phyloP scores from a whole-genome alignment of 305 asterid species.

The Solanum hybrid region DNA sequence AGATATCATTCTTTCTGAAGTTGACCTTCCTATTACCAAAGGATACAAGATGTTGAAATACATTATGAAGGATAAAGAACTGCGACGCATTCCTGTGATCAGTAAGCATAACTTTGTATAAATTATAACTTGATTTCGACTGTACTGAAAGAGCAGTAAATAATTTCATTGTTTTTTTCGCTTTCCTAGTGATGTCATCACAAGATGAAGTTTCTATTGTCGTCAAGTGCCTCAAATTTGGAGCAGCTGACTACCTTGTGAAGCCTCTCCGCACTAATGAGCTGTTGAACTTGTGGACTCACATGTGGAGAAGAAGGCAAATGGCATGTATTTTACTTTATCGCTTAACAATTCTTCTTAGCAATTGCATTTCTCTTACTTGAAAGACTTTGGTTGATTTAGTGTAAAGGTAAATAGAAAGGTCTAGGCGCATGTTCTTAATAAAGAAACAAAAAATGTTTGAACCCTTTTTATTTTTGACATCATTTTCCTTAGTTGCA shows the following conservation, averaged over 20 bases:
- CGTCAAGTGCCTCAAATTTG: conserved; percentile 88
- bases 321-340: conserved; percentile 33
- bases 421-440: not conserved
- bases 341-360: not conserved
- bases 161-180: not conserved
- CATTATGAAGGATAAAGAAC: conserved; percentile 61
- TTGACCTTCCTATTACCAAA: conserved; percentile 75
- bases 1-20: conserved; percentile 76
- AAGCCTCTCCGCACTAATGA: conserved; percentile 94
- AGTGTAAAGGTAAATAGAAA: not conserved
- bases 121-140: not conserved
- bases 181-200: conserved; percentile 87
- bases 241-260: conserved; percentile 99
- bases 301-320: conserved; percentile 96
- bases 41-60: conserved; percentile 66
- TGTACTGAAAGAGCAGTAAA: not conserved
- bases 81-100: conserved; percentile 71
- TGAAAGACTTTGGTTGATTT: not conserved
- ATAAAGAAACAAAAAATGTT: not conserved
- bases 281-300: conserved; percentile 94
- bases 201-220: conserved; percentile 77
- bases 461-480: not conserved
- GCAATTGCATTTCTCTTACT: not conserved
- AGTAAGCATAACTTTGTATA: conserved; percentile 35
- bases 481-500: not conserved